Evolutionary conservation across 2,329 filamentous ascomycete genomes (phyloP), one percentile per base, ranked within the genome.

Genomic region (Fusarium phyllophilum): DNA sequence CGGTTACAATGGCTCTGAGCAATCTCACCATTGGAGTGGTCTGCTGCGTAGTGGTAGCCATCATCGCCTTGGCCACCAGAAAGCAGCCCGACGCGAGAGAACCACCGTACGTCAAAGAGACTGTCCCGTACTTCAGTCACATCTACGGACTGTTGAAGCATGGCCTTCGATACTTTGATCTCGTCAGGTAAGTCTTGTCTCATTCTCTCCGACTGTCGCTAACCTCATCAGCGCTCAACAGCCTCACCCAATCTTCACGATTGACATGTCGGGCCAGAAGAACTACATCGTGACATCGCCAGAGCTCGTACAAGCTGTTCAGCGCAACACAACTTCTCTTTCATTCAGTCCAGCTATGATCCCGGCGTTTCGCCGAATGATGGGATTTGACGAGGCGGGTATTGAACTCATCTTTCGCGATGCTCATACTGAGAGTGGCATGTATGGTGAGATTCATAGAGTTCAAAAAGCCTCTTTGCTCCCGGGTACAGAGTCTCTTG

Each of bases 281-380:
- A 75, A 75, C 29, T 75, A 75, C 44, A 75, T 75, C 3, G 73
- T 75, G 29, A 75, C 73, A 13, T 75, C 73, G 34, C 73, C 73
- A 36, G 73, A 75, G 24, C 73, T 75, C 5, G 70, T 75, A 0
- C 70, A 75, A 7, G 73, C 73, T 1, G 73, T 75, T 18, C 73
- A 75, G 8, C 70, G 73, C 10, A 75, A 75, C 20, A 58, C 67
- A 0, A 66, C 73, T 0, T 75, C 73, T 22, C 42, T 75, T 0
- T 75, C 73, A 1, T 75, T 75, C 24, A 75, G 62, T 5, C 73
- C 73, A 3, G 73, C 73, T 7, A 68, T 75, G 67, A 73, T 75
- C 11, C 73, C 73, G 0, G 73, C 73, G 1, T 75, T 75, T 9
- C 73, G 73, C 22, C 66, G 70, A 24, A 75, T 73, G 73, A 75